These are phyloP conservation scores for Bullera alba DNA, from an alignment of 768 basidiomycete genomes.

Conservation along the genomic window DNA sequence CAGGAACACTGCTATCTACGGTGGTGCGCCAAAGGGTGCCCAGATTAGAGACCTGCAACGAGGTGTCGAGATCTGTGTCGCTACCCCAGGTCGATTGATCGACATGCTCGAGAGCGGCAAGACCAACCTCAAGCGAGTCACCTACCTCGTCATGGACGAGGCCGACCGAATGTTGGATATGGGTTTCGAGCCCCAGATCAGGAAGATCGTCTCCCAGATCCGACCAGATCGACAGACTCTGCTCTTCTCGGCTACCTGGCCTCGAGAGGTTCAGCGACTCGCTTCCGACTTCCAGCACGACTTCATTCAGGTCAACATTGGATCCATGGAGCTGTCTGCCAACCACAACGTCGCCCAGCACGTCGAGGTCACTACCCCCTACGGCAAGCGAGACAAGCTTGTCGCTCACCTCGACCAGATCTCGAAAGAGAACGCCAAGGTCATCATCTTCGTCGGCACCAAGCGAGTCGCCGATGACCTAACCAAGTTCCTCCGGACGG, in stretches of 20 bases:
- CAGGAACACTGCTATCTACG: slow-evolving; percentile 97
- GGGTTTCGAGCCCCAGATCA: slow-evolving; percentile 99
- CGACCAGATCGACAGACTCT: slow-evolving; percentile 96
- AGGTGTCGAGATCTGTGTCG: slow-evolving; percentile 95
- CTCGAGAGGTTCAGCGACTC: slow-evolving; percentile 96
- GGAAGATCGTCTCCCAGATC: slow-evolving; percentile 95
- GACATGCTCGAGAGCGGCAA: slow-evolving; percentile 97
- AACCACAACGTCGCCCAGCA: slow-evolving; percentile 97
- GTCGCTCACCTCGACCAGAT: slow-evolving; percentile 97
- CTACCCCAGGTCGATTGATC: slow-evolving; percentile 98
- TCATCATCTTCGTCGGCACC: slow-evolving; percentile 95
- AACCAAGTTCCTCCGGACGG: slow-evolving; percentile 85
- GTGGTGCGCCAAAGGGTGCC: slow-evolving; percentile 95
- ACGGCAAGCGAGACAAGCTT: slow-evolving; percentile 91
- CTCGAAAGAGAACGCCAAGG: slow-evolving; percentile 93
- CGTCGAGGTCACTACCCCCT: slow-evolving; percentile 93
- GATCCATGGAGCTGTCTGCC: slow-evolving; percentile 95
- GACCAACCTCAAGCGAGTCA: slow-evolving; percentile 91
- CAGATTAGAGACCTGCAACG: slow-evolving; percentile 97
- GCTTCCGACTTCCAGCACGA: slow-evolving; percentile 96
- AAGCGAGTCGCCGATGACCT: slow-evolving; percentile 98
- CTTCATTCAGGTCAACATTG: slow-evolving; percentile 97
- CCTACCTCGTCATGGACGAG: slow-evolving; percentile 98
- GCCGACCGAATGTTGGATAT: slow-evolving; percentile 99
- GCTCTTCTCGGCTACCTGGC: slow-evolving; percentile 99